Evolutionary conservation across 2,329 filamentous ascomycete genomes (phyloP).

Genomic region (Colletotrichum orchidophilum): DNA sequence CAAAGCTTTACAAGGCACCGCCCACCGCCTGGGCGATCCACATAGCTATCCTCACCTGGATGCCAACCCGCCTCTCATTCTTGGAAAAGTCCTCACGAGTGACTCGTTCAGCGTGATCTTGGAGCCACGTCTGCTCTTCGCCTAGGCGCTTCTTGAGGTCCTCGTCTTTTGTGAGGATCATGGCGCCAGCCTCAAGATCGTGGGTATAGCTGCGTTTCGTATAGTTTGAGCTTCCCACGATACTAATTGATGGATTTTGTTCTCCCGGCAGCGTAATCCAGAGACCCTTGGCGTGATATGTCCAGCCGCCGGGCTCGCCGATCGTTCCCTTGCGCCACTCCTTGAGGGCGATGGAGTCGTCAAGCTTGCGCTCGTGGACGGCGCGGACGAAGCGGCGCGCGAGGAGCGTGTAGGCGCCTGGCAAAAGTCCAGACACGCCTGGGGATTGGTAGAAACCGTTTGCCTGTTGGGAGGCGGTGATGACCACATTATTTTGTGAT

Average conservation of each 20-base stretch:
- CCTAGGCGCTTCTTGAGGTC: slow-evolving; percentile 77
- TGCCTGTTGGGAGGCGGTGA: slow-evolving; percentile 91
- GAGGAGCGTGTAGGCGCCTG: slow-evolving; percentile 90
- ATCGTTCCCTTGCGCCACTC: slow-evolving; percentile 91
- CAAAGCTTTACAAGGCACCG: slow-evolving; percentile 75
- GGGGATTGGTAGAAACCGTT: slow-evolving; percentile 94
- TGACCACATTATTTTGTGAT: slow-evolving; percentile 77
- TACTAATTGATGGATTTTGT: slow-evolving; percentile 75
- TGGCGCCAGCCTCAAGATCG: slow-evolving; percentile 88
- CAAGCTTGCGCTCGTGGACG: slow-evolving; percentile 55
- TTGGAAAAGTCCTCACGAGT: slow-evolving; percentile 82
- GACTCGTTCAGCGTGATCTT: slow-evolving; percentile 75
- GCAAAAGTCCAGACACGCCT: slow-evolving; percentile 89
- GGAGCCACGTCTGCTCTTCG: slow-evolving; percentile 82
- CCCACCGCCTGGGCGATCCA: slow-evolving; percentile 90
- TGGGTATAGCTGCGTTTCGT: slow-evolving; percentile 92
- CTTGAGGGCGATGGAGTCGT: slow-evolving; percentile 73
- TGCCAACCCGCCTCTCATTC: slow-evolving; percentile 83
- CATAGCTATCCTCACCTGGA: slow-evolving; percentile 90
- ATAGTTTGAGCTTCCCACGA: slow-evolving; percentile 95
- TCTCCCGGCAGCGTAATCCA: slow-evolving; percentile 83
- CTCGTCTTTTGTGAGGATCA: slow-evolving; percentile 84
- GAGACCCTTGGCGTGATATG: slow-evolving; percentile 96
- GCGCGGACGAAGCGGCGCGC: slow-evolving; percentile 81
- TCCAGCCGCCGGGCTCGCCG: slow-evolving; percentile 87